Conservation (phyloP, 495 filamentous ascomycete species). For the Apodospora peruviana region DNA sequence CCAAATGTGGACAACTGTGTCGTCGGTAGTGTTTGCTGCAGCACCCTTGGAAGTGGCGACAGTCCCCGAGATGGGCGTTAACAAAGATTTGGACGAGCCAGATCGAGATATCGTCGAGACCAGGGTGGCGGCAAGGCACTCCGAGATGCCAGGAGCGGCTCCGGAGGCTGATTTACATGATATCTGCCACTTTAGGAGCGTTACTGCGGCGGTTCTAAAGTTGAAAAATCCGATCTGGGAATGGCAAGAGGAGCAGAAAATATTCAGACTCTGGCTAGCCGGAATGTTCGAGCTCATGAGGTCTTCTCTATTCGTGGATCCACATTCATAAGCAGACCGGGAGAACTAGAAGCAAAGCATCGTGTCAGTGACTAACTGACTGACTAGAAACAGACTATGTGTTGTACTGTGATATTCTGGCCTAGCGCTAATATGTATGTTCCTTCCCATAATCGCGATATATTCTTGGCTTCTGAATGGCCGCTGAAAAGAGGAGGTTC, state of each 20-base stretch:
- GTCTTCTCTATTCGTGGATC: conserved; percentile 10
- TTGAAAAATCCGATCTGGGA: conserved; percentile 48
- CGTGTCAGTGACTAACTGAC: conserved; percentile 25
- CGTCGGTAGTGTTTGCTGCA: conserved; percentile 2
- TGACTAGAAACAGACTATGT: not conserved
- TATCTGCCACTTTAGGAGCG: conserved; percentile 35
- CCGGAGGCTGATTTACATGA: conserved; percentile 18
- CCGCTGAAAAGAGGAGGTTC: conserved; percentile 46
- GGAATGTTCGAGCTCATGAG: conserved; percentile 3
- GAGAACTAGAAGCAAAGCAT: conserved; percentile 14
- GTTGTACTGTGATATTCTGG: too few species aligned
- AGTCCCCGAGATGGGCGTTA: conserved; percentile 31
- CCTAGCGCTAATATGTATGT: conserved; percentile 52
- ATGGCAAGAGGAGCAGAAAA: conserved; percentile 35
- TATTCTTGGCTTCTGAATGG: conserved; percentile 43
- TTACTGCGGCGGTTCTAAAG: conserved; percentile 34
- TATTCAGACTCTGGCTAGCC: conserved; percentile 24
- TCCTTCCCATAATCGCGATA: conserved; percentile 53
- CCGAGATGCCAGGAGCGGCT: conserved; percentile 24
- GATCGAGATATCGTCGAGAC: conserved; percentile 41
- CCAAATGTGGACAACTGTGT: conserved; percentile 50
- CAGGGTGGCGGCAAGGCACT: conserved; percentile 43
- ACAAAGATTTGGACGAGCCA: conserved; percentile 43
- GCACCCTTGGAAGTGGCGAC: not conserved
- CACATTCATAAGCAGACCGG: conserved; percentile 13